Conservation (phyloP, 371 early-diverging fungal species). For the Rhizopus sp. region DNA sequence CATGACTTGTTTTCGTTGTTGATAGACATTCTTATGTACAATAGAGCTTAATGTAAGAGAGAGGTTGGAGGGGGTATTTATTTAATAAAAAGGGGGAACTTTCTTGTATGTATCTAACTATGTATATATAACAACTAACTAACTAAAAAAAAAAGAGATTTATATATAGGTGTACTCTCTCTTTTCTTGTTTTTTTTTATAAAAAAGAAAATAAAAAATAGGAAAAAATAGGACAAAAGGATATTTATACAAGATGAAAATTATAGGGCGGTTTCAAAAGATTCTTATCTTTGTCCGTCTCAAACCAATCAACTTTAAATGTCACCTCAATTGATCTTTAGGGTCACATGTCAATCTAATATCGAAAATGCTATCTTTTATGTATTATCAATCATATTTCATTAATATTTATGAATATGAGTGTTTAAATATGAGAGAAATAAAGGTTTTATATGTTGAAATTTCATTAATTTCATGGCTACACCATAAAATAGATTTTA, state of each 20-base stretch:
- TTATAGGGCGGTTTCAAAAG: too few relatives aligned
- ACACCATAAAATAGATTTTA: too few relatives aligned
- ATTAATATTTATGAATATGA: neutral
- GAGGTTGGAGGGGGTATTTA: conserved; percentile 5
- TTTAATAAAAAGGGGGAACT: neutral
- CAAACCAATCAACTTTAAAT: neutral
- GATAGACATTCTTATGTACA: conserved; percentile 7
- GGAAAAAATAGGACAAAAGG: neutral
- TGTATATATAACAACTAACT: conserved; percentile 1
- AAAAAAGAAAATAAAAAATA: neutral
- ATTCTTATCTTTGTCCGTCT: neutral
- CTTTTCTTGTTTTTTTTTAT: neutral
- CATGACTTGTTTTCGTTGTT: conserved; percentile 58
- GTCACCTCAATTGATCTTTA: neutral
- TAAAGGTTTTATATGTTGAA: neutral
- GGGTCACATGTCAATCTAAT: neutral
- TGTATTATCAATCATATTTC: neutral
- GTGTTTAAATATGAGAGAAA: neutral
- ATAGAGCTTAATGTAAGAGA: conserved; percentile 7
- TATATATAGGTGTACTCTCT: neutral
- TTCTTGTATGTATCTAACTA: neutral
- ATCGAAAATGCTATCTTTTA: neutral
- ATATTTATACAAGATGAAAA: neutral
- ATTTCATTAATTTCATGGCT: neutral
- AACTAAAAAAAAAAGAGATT: neutral